Percentiles rank a stretch among this genome's conserved stretches.
Conservation (phyloP, 345 rosid genomes). For the Citrus unshiu region DNA sequence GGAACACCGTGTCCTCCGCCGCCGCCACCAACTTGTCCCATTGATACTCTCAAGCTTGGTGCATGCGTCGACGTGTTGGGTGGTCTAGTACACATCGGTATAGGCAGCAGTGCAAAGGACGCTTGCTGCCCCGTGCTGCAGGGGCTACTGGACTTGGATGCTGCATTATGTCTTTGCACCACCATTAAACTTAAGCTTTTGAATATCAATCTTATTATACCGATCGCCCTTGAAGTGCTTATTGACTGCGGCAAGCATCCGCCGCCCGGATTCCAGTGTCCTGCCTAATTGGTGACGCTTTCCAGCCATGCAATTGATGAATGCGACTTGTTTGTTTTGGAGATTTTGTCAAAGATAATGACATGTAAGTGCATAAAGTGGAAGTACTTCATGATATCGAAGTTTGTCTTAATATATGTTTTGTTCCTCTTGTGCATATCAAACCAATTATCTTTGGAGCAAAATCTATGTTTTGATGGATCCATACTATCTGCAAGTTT, state of each 20-base stretch:
- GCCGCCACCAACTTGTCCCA: constrained; percentile 46
- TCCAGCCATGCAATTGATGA: not conserved
- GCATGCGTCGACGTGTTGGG: constrained; percentile 90
- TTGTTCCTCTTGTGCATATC: too few species aligned
- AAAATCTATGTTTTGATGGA: too few species aligned
- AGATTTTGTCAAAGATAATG: too few species aligned
- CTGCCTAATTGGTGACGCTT: constrained; percentile 14
- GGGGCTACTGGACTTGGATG: constrained; percentile 72
- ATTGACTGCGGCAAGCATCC: constrained; percentile 67
- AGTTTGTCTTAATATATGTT: too few species aligned
- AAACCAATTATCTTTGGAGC: too few species aligned
- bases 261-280: constrained; percentile 71
- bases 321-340: too few species aligned
- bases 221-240: constrained; percentile 80
- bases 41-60: constrained; percentile 28
- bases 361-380: too few species aligned
- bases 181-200: constrained; percentile 75
- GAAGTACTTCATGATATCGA: too few species aligned
- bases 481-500: too few species aligned
- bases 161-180: constrained; percentile 90
- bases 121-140: constrained; percentile 77
- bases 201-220: constrained; percentile 59
- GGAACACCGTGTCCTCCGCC: constrained; percentile 31
- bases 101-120: constrained; percentile 63
- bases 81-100: constrained; percentile 24